Conservation (phyloP, 176 grass and related monocot species). For the Poa pratensis region DNA sequence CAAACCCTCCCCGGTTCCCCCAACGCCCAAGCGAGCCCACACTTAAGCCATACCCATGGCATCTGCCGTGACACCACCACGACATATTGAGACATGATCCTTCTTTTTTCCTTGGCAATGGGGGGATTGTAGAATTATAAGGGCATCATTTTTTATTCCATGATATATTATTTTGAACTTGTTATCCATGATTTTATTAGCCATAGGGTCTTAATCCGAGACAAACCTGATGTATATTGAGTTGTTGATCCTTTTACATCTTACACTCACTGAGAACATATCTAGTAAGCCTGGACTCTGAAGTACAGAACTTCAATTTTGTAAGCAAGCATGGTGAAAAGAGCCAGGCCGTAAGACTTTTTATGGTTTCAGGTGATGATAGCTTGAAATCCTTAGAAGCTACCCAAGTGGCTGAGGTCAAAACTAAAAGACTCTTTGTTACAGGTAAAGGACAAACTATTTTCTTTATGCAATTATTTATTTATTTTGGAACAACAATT, state of each 20-base stretch:
- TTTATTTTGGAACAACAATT: neutral
- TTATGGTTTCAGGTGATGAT: constrained; percentile 54
- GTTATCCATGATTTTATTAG: neutral
- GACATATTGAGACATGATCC: neutral
- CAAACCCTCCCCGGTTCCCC: too few species aligned
- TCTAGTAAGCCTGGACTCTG: neutral
- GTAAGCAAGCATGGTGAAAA: constrained; percentile 10
- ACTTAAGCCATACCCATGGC: too few species aligned
- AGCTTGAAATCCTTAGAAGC: constrained; percentile 55
- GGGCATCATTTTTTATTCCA: neutral
- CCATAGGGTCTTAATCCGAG: neutral
- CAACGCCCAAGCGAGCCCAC: too few species aligned
- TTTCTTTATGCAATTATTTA: neutral
- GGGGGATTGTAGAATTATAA: neutral
- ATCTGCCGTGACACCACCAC: too few species aligned
- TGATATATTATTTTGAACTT: neutral
- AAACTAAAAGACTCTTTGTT: constrained; percentile 94
- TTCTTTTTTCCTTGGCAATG: neutral
- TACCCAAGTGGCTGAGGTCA: constrained; percentile 49
- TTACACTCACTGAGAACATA: constrained; percentile 20
- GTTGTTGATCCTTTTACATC: constrained; percentile 18
- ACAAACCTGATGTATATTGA: neutral
- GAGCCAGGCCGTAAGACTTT: neutral
- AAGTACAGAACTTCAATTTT: neutral
- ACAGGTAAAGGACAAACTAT: constrained; percentile 58